Evolutionary conservation across 345 rosid species (phyloP).

Genomic region (Stellera chamaejasme): DNA sequence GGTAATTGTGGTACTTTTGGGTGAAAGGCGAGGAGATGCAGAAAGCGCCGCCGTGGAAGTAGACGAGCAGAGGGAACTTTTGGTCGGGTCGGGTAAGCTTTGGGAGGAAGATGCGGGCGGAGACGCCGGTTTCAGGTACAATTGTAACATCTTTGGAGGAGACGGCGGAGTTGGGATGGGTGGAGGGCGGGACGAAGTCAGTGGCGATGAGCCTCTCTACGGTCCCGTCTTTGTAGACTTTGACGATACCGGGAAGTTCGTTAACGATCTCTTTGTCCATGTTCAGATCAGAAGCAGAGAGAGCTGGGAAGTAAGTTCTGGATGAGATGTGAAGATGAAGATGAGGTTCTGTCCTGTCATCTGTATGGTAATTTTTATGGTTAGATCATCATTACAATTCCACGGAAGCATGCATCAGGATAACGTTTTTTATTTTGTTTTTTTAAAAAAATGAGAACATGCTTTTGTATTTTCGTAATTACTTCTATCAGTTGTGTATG

Average conservation of each 20-base stretch:
- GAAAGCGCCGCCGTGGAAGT: conserved; percentile 55
- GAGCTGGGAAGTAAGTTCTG: too few relatives aligned
- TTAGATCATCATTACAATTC: too few relatives aligned
- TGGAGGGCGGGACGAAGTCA: conserved; percentile 29
- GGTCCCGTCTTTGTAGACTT: conserved; percentile 31
- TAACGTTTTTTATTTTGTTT: too few relatives aligned
- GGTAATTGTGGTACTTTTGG: conserved; percentile 20
- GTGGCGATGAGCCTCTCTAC: conserved; percentile 31
- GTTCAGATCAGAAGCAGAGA: too few relatives aligned
- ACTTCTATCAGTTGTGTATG: too few relatives aligned
- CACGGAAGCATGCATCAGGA: too few relatives aligned
- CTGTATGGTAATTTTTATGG: too few relatives aligned
- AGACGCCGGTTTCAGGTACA: conserved; percentile 18
- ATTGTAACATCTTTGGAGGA: conserved; percentile 33
- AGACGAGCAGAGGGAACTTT: conserved; percentile 40
- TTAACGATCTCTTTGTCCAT: conserved; percentile 8
- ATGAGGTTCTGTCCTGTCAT: too few relatives aligned
- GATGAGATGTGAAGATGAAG: too few relatives aligned
- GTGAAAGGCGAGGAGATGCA: conserved; percentile 34
- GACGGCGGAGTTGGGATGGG: conserved; percentile 22
- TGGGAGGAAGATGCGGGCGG: conserved; percentile 45
- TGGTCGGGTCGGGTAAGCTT: conserved; percentile 8
- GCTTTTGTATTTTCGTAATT: too few relatives aligned
- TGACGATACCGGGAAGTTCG: conserved; percentile 21
- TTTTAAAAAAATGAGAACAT: too few relatives aligned